Evolutionary conservation across 1,284 basidiomycete species (phyloP).

Genomic region (Tilletia setariae): DNA sequence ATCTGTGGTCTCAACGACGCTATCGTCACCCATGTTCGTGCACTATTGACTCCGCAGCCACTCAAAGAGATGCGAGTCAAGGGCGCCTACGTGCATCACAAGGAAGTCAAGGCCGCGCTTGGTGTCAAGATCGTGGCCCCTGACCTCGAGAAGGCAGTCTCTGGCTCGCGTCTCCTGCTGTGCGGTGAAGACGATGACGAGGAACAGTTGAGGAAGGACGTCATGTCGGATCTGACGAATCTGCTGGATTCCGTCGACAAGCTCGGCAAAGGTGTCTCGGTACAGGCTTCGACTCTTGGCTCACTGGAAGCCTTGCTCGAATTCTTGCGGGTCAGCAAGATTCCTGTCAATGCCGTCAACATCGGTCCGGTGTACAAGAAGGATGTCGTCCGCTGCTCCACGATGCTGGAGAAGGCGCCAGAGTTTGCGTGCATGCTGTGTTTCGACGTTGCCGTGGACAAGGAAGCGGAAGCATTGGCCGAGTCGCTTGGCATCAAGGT

Average conservation of each 20-base stretch:
- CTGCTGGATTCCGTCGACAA: conserved; percentile 89
- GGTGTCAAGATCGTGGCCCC: conserved; percentile 96
- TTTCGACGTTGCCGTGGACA: conserved; percentile 89
- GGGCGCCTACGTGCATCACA: conserved; percentile 97
- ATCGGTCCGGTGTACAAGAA: conserved; percentile 97
- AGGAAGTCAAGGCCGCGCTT: conserved; percentile 93
- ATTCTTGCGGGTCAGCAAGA: conserved; percentile 92
- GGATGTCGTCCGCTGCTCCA: conserved; percentile 86
- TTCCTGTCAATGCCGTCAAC: conserved; percentile 82
- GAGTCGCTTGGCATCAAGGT: conserved; percentile 89
- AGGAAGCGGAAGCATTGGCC: conserved; percentile 83
- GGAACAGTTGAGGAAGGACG: conserved; percentile 87
- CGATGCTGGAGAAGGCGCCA: conserved; percentile 87
- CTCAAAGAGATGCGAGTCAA: conserved; percentile 94
- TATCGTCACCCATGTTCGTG: conserved; percentile 91
- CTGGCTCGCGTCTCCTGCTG: conserved; percentile 89
- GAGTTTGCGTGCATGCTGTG: conserved; percentile 93
- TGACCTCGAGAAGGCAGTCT: conserved; percentile 98
- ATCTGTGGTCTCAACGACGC: conserved; percentile 90
- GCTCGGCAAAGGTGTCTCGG: conserved; percentile 90
- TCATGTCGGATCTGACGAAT: conserved; percentile 92
- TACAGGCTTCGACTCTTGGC: conserved; percentile 95
- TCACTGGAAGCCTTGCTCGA: conserved; percentile 95
- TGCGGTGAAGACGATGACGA: conserved; percentile 92
- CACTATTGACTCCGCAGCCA: conserved; percentile 92